Evolutionary conservation across 192 early-diverging fungal species (phyloP), one percentile per base, ranked within the genome.

Genomic region (Podila epicladia): DNA sequence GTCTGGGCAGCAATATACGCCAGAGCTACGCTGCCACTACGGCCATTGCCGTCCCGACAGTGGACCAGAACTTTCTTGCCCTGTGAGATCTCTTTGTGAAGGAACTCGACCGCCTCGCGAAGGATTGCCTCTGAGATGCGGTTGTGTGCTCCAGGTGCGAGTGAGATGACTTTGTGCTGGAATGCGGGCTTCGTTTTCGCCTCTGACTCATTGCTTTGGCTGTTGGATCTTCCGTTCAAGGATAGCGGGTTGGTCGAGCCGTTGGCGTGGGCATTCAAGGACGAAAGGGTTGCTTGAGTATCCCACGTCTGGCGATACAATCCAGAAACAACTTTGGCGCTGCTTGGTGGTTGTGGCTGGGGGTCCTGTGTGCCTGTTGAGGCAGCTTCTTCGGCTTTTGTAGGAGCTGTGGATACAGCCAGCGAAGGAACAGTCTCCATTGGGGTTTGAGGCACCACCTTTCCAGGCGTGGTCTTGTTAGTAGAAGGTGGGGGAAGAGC

Each of bases 11-110:
- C 71, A 24, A 80, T 62, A 65, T 70, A 80, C 7, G 77, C 77
- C 5, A 73, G 29, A 51, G 67, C 77, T 15, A 80, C 49, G 38
- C 77, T 80, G 9, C 77, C 77, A 24, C 77, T 73, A 7, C 77
- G 65, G 19, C 77, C 77, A 29, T 80, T 72, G 6, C 77, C 77
- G 62, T 80, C 77, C 29, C 77, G 62, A 51, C 77, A 80, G 35
- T 80, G 77, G n/a, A 80, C 77, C 41, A 80, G 57, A 4, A 73
- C 77, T 48, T 80, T 80, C 28, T 69, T 80, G 9, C 77, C 77
- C 62, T 62, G 55, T n/a, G 35, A 60, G 28, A 80, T 24, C 58
- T 80, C 71, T 1, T 32, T 35, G 31, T 57, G 49, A 22, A 80
- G 22, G 37, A 80, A 80, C 4, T 59, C 61, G 13, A 80, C 71